A percentile compares a stretch with the other conserved stretches of the same genome.
Conservation (phyloP, 306 rosid genomes). For the Hippophae tibetana region DNA sequence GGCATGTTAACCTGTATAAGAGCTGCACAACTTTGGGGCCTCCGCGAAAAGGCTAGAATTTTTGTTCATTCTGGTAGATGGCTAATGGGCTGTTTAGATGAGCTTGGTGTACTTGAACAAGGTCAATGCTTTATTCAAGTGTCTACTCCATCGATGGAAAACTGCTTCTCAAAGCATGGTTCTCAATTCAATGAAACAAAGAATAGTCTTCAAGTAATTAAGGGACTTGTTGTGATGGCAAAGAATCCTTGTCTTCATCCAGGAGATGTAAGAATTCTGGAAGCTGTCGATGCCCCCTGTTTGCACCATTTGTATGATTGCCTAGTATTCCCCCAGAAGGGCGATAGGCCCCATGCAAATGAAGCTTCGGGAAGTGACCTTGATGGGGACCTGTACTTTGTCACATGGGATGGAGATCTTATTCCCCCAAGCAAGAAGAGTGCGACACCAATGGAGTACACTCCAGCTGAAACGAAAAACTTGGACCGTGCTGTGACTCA, state of each 20-base stretch:
- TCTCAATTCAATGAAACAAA: constrained; percentile 42
- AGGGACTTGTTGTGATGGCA: constrained; percentile 59
- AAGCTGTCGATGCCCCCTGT: constrained; percentile 72
- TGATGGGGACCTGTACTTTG: constrained; percentile 89
- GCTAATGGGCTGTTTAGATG: constrained; percentile 87
- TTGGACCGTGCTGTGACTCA: constrained; percentile 25
- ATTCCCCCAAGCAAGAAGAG: constrained; percentile 81
- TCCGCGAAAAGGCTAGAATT: constrained; percentile 76
- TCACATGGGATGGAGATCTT: constrained; percentile 80
- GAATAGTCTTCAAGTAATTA: constrained; percentile 43
- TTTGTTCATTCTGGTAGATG: constrained; percentile 75
- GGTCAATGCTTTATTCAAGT: constrained; percentile 86
- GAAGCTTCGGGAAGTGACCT: constrained; percentile 99
- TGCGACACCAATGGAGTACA: constrained; percentile 63
- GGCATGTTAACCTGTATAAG: constrained; percentile 67
- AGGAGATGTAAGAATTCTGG: constrained; percentile 75
- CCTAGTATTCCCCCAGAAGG: constrained; percentile 81
- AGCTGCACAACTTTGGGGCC: constrained; percentile 82
- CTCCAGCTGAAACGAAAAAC: constrained; percentile 31
- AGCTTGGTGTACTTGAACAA: constrained; percentile 52
- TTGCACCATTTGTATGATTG: constrained; percentile 77
- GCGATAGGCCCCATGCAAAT: constrained; percentile 77
- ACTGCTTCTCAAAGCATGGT: constrained; percentile 82
- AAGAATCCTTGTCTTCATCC: constrained; percentile 96
- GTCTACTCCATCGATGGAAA: constrained; percentile 60